Conservation (phyloP, 345 rosid genomes). For the Pelargonium nanum region DNA sequence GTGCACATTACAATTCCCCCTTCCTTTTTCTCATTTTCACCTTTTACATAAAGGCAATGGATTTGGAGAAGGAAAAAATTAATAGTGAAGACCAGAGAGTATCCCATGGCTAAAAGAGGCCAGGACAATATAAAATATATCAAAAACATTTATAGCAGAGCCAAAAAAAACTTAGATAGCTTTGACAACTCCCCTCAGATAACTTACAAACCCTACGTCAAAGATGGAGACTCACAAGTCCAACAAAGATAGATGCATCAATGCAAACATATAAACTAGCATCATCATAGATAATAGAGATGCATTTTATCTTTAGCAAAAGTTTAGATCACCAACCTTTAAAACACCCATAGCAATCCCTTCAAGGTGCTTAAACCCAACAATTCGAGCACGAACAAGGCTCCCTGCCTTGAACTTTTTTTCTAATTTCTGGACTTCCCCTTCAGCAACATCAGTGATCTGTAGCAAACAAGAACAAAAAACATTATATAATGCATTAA, state of each 20-base stretch:
- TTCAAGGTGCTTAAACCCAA: constrained; percentile 77
- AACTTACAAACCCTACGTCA: no score
- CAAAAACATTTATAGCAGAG: no score
- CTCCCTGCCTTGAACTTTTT: constrained; percentile 74
- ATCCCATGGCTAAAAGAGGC: no score
- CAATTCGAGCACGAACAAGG: constrained; percentile 72
- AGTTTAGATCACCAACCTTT: constrained; percentile 43
- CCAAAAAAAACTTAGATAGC: no score
- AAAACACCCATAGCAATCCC: constrained; percentile 82
- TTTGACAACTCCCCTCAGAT: no score
- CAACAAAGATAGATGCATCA: background rate
- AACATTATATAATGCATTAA: constrained; percentile 14
- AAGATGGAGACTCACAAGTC: no score
- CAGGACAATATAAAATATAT: no score
- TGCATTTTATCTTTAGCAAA: constrained; percentile 3
- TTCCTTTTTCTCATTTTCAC: no score
- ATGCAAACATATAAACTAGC: background rate
- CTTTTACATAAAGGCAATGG: no score
- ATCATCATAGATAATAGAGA: background rate
- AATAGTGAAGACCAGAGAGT: no score
- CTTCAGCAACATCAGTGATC: constrained; percentile 83
- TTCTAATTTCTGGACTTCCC: constrained; percentile 62
- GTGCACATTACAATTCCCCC: no score
- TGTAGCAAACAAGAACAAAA: constrained; percentile 14
- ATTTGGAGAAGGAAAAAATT: no score